A percentile compares a stretch with the other conserved stretches of the same genome.
These are phyloP conservation scores for Candida coleopterorum DNA, from an alignment of 805 yeast species.

Conservation along the genomic window DNA sequence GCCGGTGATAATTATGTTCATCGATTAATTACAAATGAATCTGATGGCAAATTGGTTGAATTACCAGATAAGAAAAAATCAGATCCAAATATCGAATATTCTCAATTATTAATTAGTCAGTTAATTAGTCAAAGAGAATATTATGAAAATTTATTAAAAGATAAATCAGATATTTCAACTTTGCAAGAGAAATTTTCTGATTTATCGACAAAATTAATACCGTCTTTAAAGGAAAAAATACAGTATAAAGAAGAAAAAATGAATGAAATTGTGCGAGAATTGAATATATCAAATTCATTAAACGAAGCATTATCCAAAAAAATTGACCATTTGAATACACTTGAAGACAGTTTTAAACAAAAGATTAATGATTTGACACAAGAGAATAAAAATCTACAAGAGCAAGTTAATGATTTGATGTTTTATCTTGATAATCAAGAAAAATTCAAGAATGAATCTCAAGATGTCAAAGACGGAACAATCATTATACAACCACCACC, in stretches of 20 bases:
- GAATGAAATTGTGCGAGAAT: conserved; percentile 24
- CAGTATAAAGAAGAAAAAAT: conserved; percentile 25
- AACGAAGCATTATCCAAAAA: conserved; percentile 37
- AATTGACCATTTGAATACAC: conserved; percentile 28
- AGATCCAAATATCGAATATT: conserved; percentile 67
- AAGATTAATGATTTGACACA: conserved; percentile 22
- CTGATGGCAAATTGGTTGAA: conserved; percentile 88
- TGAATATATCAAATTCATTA: conserved; percentile 26
- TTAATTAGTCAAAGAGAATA: conserved; percentile 82
- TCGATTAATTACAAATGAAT: conserved; percentile 73
- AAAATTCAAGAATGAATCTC: conserved; percentile 65
- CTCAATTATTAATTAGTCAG: conserved; percentile 72
- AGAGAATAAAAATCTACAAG: conserved; percentile 48
- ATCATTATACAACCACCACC: conserved; percentile 38
- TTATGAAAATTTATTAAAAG: conserved; percentile 50
- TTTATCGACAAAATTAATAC: conserved; percentile 25
- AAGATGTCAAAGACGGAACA: conserved; percentile 70
- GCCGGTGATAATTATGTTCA: conserved; percentile 90
- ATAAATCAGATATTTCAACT: conserved; percentile 26
- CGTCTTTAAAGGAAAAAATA: conserved; percentile 29
- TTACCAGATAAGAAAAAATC: conserved; percentile 36
- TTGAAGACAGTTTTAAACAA: conserved; percentile 22
- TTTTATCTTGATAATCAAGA: conserved; percentile 70
- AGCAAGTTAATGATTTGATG: conserved; percentile 75
- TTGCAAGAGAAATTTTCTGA: conserved; percentile 18